Evolutionary conservation across 2,329 filamentous ascomycete species (phyloP).

Genomic region (Plenodomus biglobosus): DNA sequence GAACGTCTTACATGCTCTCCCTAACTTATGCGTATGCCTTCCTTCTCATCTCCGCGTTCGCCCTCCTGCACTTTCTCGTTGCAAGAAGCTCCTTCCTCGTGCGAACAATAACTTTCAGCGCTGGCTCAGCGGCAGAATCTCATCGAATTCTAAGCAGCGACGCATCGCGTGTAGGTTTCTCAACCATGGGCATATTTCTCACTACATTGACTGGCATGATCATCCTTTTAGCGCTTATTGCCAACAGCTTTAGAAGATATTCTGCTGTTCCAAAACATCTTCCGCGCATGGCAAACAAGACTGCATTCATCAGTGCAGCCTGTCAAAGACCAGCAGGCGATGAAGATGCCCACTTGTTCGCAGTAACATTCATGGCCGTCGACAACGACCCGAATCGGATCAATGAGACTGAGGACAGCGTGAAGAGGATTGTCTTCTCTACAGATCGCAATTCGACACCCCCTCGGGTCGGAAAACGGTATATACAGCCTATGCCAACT

Average conservation of each 20-base stretch:
- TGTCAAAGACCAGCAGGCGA: constrained; percentile 6
- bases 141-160: background rate
- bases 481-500: no score
- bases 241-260: constrained; percentile 2
- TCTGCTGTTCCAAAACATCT: constrained; percentile 2
- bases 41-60: constrained; percentile 1
- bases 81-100: background rate
- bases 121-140: background rate
- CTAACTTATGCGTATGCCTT: constrained; percentile 2
- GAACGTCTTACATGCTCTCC: constrained; percentile 6
- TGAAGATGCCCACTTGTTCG: background rate
- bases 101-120: background rate
- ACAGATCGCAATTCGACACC: no score
- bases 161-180: constrained; percentile 3
- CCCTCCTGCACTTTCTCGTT: constrained; percentile 2
- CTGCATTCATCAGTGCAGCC: constrained; percentile 7
- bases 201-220: background rate
- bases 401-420: no score
- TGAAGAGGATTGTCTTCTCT: no score
- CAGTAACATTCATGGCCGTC: constrained; percentile 3
- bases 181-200: constrained; percentile 1
- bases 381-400: no score
- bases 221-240: background rate
- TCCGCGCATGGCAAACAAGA: constrained; percentile 3
- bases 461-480: no score